phyloP scores from a whole-genome alignment of 2,329 filamentous ascomycete species.

The Microsporum ferrugineum region DNA sequence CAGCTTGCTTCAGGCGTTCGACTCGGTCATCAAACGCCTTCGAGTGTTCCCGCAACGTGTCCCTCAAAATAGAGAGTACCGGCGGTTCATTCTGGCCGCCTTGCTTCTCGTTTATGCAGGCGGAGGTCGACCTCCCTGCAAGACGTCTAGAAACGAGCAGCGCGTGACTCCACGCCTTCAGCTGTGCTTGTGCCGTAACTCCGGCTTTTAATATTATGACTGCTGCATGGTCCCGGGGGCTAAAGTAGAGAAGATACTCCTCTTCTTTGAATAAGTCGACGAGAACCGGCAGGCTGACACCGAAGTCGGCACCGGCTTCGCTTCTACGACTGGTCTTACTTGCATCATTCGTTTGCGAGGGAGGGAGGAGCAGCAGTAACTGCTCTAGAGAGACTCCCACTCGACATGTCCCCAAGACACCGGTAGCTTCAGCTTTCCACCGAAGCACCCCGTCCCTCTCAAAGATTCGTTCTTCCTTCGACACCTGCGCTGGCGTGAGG shows the following conservation, averaged over 20 bases:
- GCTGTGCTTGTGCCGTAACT: conserved; percentile 39
- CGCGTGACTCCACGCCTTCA: conserved; percentile 54
- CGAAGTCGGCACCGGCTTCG: conserved; percentile 16
- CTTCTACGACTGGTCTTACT: conserved; percentile 11
- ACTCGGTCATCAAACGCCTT: conserved; percentile 38
- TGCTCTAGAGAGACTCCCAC: conserved; percentile 41
- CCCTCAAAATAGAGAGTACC: conserved; percentile 30
- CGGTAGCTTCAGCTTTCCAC: conserved; percentile 30
- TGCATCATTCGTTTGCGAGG: neutral
- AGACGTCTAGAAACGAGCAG: conserved; percentile 35
- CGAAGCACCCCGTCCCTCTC: conserved; percentile 56
- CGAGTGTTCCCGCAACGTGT: conserved; percentile 28
- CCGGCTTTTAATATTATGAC: conserved; percentile 55
- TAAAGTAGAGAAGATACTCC: conserved; percentile 52
- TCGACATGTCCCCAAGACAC: conserved; percentile 42
- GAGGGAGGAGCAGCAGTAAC: conserved; percentile 18
- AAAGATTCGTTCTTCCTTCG: conserved; percentile 48
- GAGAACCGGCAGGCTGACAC: conserved; percentile 38
- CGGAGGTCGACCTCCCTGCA: no score
- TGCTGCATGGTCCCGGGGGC: conserved; percentile 31
- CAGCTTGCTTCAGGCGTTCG: conserved; percentile 33
- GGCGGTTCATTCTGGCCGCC: conserved; percentile 17
- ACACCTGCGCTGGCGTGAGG: conserved; percentile 54
- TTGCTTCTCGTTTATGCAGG: neutral
- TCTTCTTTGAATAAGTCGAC: conserved; percentile 41